Conservation (phyloP, 2,329 filamentous ascomycete species). For the Ophiostoma himal-ulmi region DNA sequence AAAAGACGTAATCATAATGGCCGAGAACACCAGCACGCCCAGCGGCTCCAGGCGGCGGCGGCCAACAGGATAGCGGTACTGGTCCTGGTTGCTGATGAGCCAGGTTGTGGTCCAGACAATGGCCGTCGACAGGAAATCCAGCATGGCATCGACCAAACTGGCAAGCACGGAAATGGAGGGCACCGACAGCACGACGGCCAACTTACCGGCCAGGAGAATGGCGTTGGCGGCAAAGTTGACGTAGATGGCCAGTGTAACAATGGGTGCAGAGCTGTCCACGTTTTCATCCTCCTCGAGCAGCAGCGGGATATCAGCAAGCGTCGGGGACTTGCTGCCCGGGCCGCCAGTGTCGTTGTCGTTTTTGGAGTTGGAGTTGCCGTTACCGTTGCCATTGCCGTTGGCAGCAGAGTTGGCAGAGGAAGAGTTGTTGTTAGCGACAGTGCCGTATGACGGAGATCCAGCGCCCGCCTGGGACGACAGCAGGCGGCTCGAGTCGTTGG, state of each 20-base stretch:
- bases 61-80: constrained; percentile 73
- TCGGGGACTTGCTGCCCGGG: constrained; percentile 33
- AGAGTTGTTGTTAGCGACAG: neutral
- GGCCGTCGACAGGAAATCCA: constrained; percentile 75
- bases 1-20: constrained; percentile 83
- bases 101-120: constrained; percentile 75
- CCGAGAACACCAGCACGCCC: constrained; percentile 73
- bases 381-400: constrained; percentile 7
- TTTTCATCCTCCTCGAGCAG: constrained; percentile 59
- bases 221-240: constrained; percentile 76
- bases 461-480: neutral
- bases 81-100: constrained; percentile 66
- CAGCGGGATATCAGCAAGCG: constrained; percentile 56
- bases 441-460: neutral
- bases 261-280: constrained; percentile 63
- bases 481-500: neutral
- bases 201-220: constrained; percentile 67
- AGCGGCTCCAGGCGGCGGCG: constrained; percentile 69
- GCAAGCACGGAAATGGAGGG: constrained; percentile 77
- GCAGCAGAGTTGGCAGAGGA: neutral
- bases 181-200: constrained; percentile 69
- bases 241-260: constrained; percentile 84
- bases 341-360: neutral
- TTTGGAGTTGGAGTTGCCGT: neutral
- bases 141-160: constrained; percentile 69